Base-by-base conservation (phyloP, 108 stramenopile species). In the Cylindrotheca fusiformis region DNA sequence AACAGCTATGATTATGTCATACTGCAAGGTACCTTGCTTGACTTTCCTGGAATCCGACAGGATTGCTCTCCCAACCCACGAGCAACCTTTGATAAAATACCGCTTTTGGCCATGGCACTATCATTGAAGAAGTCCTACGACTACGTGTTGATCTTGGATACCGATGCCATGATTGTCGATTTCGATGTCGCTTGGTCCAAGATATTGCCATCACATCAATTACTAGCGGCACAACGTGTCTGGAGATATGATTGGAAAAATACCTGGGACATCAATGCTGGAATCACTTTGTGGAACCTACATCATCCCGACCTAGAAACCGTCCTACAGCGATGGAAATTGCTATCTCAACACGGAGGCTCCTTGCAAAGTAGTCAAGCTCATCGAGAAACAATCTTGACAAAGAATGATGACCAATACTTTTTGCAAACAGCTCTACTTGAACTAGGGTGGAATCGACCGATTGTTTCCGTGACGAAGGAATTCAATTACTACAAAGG, bases 131-230 rank as follows among this genome's bases (percentile, higher is more conserved):
- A 36, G 12, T 18, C 26, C 1, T 73, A 73, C 52, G 72, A 73
- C 41, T 32, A 65, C 31, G 58, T 73, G 2, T 60, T 73, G 59
- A 65, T 73, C 28, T 59, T 73, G 30, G 72, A 73, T 66, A 60
- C 72, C 17, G 72, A 73, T 32, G 55, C 72, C 32, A 73, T 73
- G 72, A 73, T 73, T 54, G 72, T 73, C 12, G 58, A 65, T 65
- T 65, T 65, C 33, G 28, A 62, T 18, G 30, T 10, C 19, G 0
- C 17, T 17, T 30, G 55, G 24, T 56, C 36, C 36, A 36, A 54
- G 22, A n/a, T 52, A 8, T 19, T 32, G 24, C 23, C 51, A 4
- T 22, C 50, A 6, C 0, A 46, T 19, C 25, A 65, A 20, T 46
- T 66, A 22, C 0, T 73, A 24, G 65, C 53, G 5, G 72, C 72